These are phyloP conservation scores for Astrothelium macrocarpum DNA, from an alignment of 495 filamentous ascomycete species.

Conservation along the genomic window DNA sequence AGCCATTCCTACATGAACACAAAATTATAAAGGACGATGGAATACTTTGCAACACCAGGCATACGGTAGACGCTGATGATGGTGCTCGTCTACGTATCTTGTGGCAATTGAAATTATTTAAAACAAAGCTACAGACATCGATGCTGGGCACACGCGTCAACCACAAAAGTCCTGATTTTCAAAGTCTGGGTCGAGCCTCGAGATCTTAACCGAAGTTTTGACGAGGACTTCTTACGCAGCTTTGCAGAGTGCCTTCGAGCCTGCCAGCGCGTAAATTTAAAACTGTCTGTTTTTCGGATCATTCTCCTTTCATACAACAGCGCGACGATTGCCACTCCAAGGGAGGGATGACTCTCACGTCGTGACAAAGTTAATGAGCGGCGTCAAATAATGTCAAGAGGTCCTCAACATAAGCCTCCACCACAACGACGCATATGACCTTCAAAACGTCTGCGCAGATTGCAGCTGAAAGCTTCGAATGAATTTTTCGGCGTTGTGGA, in stretches of 20 bases:
- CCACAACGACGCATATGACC: no score
- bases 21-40: not conserved
- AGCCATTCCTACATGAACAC: not conserved
- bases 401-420: no score
- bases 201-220: not conserved
- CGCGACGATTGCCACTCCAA: not conserved
- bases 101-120: not conserved
- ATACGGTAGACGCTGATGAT: not conserved
- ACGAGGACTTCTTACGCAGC: not conserved
- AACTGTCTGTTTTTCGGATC: not conserved
- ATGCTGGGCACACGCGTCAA: not conserved
- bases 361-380: no score
- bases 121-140: not conserved
- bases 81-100: not conserved
- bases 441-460: no score
- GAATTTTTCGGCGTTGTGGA: no score
- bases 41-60: not conserved
- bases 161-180: not conserved
- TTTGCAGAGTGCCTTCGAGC: not conserved
- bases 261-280: not conserved
- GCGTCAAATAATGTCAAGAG: no score
- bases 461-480: no score
- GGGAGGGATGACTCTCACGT: no score
- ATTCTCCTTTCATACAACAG: not conserved
- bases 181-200: not conserved